Evolutionary conservation across 306 rosid genomes (phyloP).

Genomic region (Quercus variabilis): DNA sequence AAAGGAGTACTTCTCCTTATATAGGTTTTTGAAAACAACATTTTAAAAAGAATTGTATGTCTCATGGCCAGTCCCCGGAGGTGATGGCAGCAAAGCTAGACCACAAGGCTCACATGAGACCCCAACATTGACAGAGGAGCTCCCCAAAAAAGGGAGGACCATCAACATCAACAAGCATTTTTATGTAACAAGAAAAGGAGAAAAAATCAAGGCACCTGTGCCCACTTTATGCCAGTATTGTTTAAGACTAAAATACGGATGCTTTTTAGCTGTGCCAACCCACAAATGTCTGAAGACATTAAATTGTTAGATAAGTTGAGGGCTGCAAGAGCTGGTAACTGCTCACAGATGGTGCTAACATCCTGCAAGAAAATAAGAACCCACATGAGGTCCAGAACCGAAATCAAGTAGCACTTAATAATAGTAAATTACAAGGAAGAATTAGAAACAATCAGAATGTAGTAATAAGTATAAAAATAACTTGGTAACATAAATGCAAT

Average conservation of each 20-base stretch:
- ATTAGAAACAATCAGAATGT: neutral
- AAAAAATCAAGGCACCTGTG: constrained; percentile 47
- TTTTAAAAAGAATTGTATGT: no score
- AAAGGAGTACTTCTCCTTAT: neutral
- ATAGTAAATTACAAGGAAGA: neutral
- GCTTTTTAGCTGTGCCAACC: constrained; percentile 48
- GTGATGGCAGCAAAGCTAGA: no score
- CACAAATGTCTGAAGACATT: constrained; percentile 51
- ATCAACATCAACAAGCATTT: no score
- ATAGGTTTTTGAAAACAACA: no score
- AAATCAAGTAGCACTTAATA: neutral
- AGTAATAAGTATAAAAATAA: neutral
- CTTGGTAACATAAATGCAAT: neutral
- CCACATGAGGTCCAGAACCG: neutral
- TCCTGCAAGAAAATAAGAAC: constrained; percentile 53
- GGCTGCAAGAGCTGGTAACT: constrained; percentile 56
- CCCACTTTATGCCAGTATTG: constrained; percentile 70
- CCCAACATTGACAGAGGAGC: no score
- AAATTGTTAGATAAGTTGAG: constrained; percentile 74
- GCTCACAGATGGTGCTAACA: constrained; percentile 70
- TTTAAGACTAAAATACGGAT: constrained; percentile 70
- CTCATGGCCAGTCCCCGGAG: no score
- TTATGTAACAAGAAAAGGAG: neutral
- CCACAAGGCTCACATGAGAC: no score
- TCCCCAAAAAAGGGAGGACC: no score